A percentile compares a stretch with the other conserved stretches of the same genome.
phyloP scores from a whole-genome alignment of 164 flowering plant genomes.

The Santalum album region DNA sequence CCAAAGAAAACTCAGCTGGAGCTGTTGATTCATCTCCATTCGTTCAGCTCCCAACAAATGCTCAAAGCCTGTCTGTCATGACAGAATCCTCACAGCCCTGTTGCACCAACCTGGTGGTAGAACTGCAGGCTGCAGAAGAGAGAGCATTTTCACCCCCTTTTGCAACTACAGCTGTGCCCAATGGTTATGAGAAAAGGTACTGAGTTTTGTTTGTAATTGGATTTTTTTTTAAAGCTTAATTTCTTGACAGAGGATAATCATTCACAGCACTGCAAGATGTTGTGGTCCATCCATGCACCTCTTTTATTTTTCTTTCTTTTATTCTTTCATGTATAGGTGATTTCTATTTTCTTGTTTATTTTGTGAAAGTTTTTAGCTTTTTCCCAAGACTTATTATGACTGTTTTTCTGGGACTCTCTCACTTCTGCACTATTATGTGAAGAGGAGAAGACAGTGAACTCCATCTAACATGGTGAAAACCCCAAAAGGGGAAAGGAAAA shows the following conservation, averaged over 20 bases:
- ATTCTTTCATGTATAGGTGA: neutral
- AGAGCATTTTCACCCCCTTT: conserved; percentile 40
- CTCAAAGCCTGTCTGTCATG: conserved; percentile 25
- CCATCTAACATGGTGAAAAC: too few species aligned
- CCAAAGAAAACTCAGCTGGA: conserved; percentile 8
- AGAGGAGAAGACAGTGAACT: too few species aligned
- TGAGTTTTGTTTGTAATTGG: neutral
- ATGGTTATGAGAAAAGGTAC: conserved; percentile 76
- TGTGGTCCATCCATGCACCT: neutral
- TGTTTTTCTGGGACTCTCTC: too few species aligned
- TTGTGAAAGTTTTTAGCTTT: too few species aligned
- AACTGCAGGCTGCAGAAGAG: conserved; percentile 42
- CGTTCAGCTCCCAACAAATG: conserved; percentile 21
- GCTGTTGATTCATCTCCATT: conserved; percentile 13
- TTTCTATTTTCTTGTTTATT: too few species aligned
- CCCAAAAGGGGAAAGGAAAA: too few species aligned
- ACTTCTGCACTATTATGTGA: too few species aligned
- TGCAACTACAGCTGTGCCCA: conserved; percentile 52
- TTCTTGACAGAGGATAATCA: conserved; percentile 25
- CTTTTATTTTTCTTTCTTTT: neutral
- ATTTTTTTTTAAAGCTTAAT: conserved; percentile 6
- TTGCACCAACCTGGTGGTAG: conserved; percentile 33
- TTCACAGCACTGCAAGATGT: conserved; percentile 2
- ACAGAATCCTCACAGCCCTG: conserved; percentile 43
- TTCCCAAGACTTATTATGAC: too few species aligned